A percentile compares a stretch with the other conserved stretches of the same genome.
Conservation (phyloP, 345 rosid species). For the Isatis tinctoria region DNA sequence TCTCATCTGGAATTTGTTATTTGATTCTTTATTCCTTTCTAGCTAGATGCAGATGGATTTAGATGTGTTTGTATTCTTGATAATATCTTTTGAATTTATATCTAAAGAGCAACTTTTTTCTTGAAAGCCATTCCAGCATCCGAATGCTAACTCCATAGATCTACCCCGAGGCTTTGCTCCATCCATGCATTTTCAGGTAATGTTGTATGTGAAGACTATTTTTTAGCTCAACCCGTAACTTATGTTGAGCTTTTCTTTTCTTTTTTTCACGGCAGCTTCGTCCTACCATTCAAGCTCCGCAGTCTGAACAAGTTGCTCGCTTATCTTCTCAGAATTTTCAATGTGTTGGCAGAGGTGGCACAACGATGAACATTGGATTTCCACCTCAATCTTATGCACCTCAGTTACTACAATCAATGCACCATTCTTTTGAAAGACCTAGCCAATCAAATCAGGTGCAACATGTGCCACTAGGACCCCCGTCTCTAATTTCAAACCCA, state of each 20-base stretch:
- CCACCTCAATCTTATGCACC: slow-evolving; percentile 63
- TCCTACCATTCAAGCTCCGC: slow-evolving; percentile 55
- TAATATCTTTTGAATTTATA: neutral
- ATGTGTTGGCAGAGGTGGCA: slow-evolving; percentile 49
- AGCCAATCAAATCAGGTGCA: slow-evolving; percentile 54
- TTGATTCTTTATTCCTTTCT: neutral
- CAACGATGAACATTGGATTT: slow-evolving; percentile 59
- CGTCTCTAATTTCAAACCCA: slow-evolving; percentile 49
- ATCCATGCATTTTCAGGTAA: slow-evolving; percentile 70
- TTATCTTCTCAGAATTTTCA: slow-evolving; percentile 73
- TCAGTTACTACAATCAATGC: slow-evolving; percentile 61
- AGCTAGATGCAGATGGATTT: neutral
- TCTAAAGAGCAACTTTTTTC: neutral
- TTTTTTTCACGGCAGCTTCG: slow-evolving; percentile 55
- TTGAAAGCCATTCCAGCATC: slow-evolving; percentile 60
- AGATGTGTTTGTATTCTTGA: slow-evolving; percentile 4
- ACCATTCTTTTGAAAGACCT: slow-evolving; percentile 59
- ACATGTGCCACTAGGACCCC: slow-evolving; percentile 46
- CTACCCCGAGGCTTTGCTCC: slow-evolving; percentile 59
- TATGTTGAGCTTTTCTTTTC: neutral
- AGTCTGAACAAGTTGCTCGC: slow-evolving; percentile 58
- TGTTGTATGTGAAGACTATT: slow-evolving; percentile 24
- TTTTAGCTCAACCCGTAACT: slow-evolving; percentile 9
- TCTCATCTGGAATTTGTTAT: neutral
- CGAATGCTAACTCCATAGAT: slow-evolving; percentile 52